Conservation (phyloP, 306 rosid species). For the Malus sylvestris region DNA sequence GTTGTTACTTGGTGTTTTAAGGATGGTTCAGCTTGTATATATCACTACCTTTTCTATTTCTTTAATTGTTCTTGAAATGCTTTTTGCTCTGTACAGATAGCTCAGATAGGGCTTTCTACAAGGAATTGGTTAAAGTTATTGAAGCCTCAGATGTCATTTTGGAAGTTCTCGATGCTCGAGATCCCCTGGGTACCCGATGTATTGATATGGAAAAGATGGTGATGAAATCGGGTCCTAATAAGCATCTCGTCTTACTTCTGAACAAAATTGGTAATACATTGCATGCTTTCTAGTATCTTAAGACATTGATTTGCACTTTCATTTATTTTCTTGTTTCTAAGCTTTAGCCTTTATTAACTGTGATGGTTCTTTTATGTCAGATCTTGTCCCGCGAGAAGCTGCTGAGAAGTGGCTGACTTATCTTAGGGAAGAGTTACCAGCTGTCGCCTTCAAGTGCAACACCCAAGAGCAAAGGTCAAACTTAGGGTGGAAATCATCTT, state of each 20-base stretch:
- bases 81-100: slow-evolving; percentile 28
- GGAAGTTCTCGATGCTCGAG: slow-evolving; percentile 98
- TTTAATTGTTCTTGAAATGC: neutral
- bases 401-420: slow-evolving; percentile 94
- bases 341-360: slow-evolving; percentile 6
- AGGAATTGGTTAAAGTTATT: slow-evolving; percentile 78
- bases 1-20: neutral
- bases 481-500: slow-evolving; percentile 80
- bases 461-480: slow-evolving; percentile 93
- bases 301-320: neutral
- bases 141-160: slow-evolving; percentile 90
- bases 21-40: neutral
- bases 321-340: neutral
- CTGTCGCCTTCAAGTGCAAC: slow-evolving; percentile 96
- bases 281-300: neutral
- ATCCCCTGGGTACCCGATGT: slow-evolving; percentile 93
- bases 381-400: slow-evolving; percentile 93
- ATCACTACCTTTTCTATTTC: neutral
- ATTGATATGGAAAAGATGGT: slow-evolving; percentile 81
- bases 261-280: slow-evolving; percentile 74
- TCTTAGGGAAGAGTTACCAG: slow-evolving; percentile 89
- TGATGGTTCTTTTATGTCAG: slow-evolving; percentile 31
- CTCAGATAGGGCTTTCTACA: slow-evolving; percentile 78
- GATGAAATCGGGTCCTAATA: slow-evolving; percentile 66
- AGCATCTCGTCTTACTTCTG: slow-evolving; percentile 79